Evolutionary conservation across 768 basidiomycete genomes (phyloP), one percentile per base, ranked within the genome.

Genomic region (Pulveroboletus ravenelii): DNA sequence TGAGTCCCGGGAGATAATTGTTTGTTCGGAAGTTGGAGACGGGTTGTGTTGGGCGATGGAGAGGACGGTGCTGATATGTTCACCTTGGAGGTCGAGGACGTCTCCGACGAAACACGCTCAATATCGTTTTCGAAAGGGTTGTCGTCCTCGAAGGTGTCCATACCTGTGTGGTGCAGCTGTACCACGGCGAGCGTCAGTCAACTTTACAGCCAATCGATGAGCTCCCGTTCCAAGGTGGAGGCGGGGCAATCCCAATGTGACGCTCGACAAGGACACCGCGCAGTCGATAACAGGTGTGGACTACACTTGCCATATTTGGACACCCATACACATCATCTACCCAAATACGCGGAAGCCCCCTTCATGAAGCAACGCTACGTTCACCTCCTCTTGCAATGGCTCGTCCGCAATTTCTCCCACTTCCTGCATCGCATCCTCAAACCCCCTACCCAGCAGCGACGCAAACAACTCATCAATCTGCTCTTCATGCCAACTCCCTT

Each of bases 401-500:
- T 51, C 58, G 7, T 62, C 61, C 30, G 56, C 64, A 34, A 70
- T 69, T 43, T 69, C 53, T n/a, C 60, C 62, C 40, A 47, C 59
- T 43, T 47, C 56, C 40, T 49, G 56, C 54, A 62, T 58, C 13
- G 69, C 63, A 42, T 64, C 62, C 58, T 81, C 79, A 48, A 80
- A 82, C 8, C 85, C 85, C 63, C 77, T 84, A 1, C 94, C 93
- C 29, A 98, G 75, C 39, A 99, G 68, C 27, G 89, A 91, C 23
- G 83, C 78, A 69, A 99, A 98, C 47, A 98, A 70, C 65, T 98
- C 95, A 62, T 99, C 94, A 47, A 93, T 79, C 71, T 98, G 96
- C 62, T 93, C 92, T 52, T 97, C 93, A 56, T 95, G 92, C 96
- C 96, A 99, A 48, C 72, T 78, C 27, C 82, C 82, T 31, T 70